phyloP scores from a whole-genome alignment of 768 basidiomycete genomes.

The Mycena belliarum region DNA sequence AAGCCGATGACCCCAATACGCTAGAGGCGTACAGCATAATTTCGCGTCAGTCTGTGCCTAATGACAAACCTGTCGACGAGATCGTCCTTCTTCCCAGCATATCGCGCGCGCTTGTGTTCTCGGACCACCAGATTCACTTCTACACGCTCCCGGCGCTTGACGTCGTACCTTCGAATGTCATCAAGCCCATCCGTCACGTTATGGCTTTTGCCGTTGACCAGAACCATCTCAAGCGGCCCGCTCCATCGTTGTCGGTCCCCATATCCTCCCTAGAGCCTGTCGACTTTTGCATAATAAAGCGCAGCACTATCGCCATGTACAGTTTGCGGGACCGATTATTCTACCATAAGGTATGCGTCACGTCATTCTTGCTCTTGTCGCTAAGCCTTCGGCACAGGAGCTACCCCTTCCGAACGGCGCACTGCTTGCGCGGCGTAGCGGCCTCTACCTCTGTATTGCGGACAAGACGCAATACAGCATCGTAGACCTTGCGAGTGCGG shows the following conservation, averaged over 20 bases:
- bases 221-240: constrained; percentile 56
- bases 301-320: constrained; percentile 62
- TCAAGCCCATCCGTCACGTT: constrained; percentile 82
- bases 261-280: constrained; percentile 48
- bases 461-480: constrained; percentile 74
- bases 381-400: constrained; percentile 46
- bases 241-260: constrained; percentile 41
- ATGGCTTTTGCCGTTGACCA: constrained; percentile 84
- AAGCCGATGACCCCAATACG: constrained; percentile 54
- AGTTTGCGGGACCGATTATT: constrained; percentile 63
- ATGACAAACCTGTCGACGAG: constrained; percentile 73
- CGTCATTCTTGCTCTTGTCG: not conserved
- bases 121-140: constrained; percentile 73
- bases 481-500: constrained; percentile 73
- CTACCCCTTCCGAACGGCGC: constrained; percentile 66
- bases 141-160: constrained; percentile 83
- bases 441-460: constrained; percentile 69
- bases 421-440: constrained; percentile 60
- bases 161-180: constrained; percentile 53
- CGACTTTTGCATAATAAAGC: constrained; percentile 75
- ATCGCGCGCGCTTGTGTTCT: constrained; percentile 71
- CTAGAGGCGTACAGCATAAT: constrained; percentile 64
- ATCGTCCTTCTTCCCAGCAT: constrained; percentile 80
- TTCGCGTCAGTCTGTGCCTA: constrained; percentile 70
- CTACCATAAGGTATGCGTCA: constrained; percentile 53